Evolutionary conservation across 768 basidiomycete species (phyloP).

Genomic region (Cyclocybe aegerita): DNA sequence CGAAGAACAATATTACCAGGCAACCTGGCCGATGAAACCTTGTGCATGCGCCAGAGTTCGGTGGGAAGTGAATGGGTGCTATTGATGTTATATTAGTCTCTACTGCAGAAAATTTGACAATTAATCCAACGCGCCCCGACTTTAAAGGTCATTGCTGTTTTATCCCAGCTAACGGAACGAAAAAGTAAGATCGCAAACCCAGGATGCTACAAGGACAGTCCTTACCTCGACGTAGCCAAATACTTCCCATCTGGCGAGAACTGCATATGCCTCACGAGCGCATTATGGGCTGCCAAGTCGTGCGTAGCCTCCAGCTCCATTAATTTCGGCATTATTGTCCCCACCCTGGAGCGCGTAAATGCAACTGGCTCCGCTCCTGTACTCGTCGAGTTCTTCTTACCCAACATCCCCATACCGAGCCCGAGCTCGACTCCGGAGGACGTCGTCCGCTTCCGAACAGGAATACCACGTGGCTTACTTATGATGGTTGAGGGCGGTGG

Average conservation of each 20-base stretch:
- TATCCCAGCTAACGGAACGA: conserved; percentile 54
- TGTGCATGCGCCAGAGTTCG: conserved; percentile 65
- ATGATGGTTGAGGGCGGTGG: conserved; percentile 1
- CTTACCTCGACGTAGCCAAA: conserved; percentile 69
- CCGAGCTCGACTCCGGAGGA: conserved; percentile 14
- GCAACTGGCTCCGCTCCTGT: conserved; percentile 22
- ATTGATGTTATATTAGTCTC: conserved; percentile 5
- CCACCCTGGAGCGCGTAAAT: conserved; percentile 49
- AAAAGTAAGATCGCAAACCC: neutral
- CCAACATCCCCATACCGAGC: neutral
- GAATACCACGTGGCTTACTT: conserved; percentile 10
- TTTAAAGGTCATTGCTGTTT: conserved; percentile 65
- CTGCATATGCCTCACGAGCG: conserved; percentile 69
- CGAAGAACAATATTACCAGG: conserved; percentile 45
- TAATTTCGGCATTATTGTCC: conserved; percentile 55
- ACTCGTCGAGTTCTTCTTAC: conserved; percentile 10
- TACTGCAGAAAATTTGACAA: neutral
- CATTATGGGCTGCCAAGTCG: conserved; percentile 62
- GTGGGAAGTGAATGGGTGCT: conserved; percentile 62
- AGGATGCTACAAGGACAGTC: neutral
- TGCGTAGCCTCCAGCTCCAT: conserved; percentile 53
- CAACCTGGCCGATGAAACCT: conserved; percentile 77
- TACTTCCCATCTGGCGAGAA: conserved; percentile 77
- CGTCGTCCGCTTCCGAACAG: conserved; percentile 20
- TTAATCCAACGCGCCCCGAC: conserved; percentile 46